phyloP scores from a whole-genome alignment of 208 protist genomes.

The Leptomonas pyrrhocoris region DNA sequence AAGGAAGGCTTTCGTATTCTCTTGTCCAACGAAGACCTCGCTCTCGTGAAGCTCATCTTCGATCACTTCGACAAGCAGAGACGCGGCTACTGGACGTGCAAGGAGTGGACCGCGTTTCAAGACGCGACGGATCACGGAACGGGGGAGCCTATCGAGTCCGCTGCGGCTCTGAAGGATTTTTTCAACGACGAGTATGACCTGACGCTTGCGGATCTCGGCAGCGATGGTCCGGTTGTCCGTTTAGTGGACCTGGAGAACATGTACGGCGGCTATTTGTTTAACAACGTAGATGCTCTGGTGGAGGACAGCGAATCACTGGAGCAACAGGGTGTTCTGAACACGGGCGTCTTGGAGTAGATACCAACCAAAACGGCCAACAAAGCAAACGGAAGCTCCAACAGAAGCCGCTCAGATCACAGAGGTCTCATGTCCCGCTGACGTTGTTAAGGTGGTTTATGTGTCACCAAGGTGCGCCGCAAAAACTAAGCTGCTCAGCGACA shows the following conservation, averaged over 20 bases:
- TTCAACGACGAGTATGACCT: constrained; percentile 86
- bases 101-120: constrained; percentile 72
- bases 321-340: constrained; percentile 54
- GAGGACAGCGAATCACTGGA: constrained; percentile 74
- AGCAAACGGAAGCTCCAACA: not conserved
- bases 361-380: not conserved
- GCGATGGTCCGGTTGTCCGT: constrained; percentile 42
- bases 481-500: too few species aligned
- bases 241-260: constrained; percentile 75
- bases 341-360: constrained; percentile 67
- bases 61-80: constrained; percentile 48
- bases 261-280: constrained; percentile 85
- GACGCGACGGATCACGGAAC: constrained; percentile 40
- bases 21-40: constrained; percentile 56
- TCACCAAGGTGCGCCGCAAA: too few species aligned
- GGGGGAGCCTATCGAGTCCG: constrained; percentile 35
- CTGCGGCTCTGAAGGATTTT: constrained; percentile 45
- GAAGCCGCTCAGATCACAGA: not conserved
- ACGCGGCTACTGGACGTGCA: constrained; percentile 65
- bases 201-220: constrained; percentile 19
- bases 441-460: too few species aligned
- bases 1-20: constrained; percentile 77
- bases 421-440: too few species aligned
- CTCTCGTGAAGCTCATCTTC: constrained; percentile 69
- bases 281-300: constrained; percentile 72